Conservation (phyloP, 2,329 filamentous ascomycete species). For the Tympanopsis confertula region DNA sequence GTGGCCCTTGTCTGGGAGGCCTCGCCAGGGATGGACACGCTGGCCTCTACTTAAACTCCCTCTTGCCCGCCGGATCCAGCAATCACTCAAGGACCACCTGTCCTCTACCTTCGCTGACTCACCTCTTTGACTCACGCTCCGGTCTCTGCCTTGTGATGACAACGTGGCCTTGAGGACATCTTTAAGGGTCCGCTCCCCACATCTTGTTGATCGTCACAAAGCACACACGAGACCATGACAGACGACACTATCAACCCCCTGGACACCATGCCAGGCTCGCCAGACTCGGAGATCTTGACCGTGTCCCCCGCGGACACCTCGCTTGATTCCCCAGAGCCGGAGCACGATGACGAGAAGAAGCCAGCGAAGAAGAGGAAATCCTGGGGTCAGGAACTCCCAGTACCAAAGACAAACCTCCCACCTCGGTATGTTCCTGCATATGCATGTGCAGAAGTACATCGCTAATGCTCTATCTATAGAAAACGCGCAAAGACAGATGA, state of each 20-base stretch:
- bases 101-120: too few relatives aligned
- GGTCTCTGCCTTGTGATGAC: too few relatives aligned
- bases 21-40: too few relatives aligned
- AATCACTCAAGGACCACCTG: too few relatives aligned
- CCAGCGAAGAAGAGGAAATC: constrained; percentile 86
- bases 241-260: not conserved
- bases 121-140: too few relatives aligned
- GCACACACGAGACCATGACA: too few relatives aligned
- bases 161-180: too few relatives aligned
- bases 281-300: not conserved
- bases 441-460: constrained; percentile 1
- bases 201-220: too few relatives aligned
- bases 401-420: constrained; percentile 91
- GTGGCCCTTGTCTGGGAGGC: too few relatives aligned
- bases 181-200: too few relatives aligned
- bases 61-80: too few relatives aligned
- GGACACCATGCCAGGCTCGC: not conserved
- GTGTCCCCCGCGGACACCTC: not conserved
- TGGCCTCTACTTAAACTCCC: too few relatives aligned
- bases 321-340: not conserved
- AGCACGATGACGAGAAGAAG: constrained; percentile 47
- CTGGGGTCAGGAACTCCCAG: constrained; percentile 92
- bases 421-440: constrained; percentile 50
- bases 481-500: constrained; percentile 98
- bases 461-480: constrained; percentile 27